Conservation (phyloP, 73 alveolate species). For the Tetrahymena thermophila region DNA sequence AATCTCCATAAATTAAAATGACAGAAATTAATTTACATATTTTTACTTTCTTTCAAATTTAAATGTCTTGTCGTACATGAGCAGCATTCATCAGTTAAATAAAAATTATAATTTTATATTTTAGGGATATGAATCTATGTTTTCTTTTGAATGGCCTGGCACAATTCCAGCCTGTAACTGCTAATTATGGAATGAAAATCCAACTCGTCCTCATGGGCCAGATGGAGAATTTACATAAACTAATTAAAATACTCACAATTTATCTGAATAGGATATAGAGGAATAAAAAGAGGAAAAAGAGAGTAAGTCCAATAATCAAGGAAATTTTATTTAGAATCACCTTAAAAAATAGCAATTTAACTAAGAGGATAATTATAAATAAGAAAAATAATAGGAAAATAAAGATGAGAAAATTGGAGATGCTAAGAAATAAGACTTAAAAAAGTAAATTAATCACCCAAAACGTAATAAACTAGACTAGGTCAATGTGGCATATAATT, state of each 20-base stretch:
- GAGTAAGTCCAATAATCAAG: background rate
- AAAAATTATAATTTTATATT: background rate
- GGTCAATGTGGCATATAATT: background rate
- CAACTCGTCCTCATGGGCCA: background rate
- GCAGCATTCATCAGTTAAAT: no score
- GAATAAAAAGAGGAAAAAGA: background rate
- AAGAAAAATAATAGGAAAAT: background rate
- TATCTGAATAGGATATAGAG: background rate
- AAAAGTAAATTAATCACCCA: background rate
- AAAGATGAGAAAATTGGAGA: background rate
- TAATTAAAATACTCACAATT: background rate
- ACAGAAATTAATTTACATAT: no score
- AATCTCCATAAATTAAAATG: no score
- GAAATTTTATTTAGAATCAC: background rate
- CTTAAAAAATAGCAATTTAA: background rate
- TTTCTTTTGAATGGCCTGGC: background rate
- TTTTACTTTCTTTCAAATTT: no score
- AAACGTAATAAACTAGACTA: background rate
- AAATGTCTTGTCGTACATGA: background rate
- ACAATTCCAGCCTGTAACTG: background rate
- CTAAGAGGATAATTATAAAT: background rate
- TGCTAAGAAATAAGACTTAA: background rate
- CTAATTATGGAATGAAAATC: background rate
- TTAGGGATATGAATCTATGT: background rate
- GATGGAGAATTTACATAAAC: background rate